Conservation (phyloP, 2,329 filamentous ascomycete genomes). For the Onygenales sp. region DNA sequence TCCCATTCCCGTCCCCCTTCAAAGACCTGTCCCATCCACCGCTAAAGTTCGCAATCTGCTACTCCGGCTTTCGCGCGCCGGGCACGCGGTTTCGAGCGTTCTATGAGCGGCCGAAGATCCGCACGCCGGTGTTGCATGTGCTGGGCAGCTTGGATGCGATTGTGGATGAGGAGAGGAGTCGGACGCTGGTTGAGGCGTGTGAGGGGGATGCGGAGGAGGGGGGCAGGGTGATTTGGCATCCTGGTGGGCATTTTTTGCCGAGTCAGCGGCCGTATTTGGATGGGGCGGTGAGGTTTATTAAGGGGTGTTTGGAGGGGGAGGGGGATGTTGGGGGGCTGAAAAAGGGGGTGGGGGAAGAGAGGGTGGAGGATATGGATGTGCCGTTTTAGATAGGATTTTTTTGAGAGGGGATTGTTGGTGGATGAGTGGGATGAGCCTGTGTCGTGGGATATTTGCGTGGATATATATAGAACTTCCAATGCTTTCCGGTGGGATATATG, state of each 20-base stretch:
- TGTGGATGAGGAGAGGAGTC: conserved; percentile 67
- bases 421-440: not conserved
- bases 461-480: not conserved
- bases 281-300: conserved; percentile 64
- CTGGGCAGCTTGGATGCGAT: conserved; percentile 78
- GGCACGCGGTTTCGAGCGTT: conserved; percentile 55
- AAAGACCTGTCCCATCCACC: conserved; percentile 37
- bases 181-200: conserved; percentile 58
- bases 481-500: not conserved
- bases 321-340: conserved; percentile 9
- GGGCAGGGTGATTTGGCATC: conserved; percentile 57
- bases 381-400: conserved; percentile 41
- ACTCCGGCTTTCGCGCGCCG: conserved; percentile 65
- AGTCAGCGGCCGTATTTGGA: conserved; percentile 71
- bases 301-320: conserved; percentile 38
- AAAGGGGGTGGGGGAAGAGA: conserved; percentile 39
- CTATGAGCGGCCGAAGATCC: conserved; percentile 61
- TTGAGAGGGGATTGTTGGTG: not conserved
- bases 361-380: conserved; percentile 59
- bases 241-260: conserved; percentile 84
- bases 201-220: conserved; percentile 43
- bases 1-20: conserved; percentile 45
- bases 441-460: not conserved
- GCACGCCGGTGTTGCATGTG: conserved; percentile 71
- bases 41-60: conserved; percentile 63